Evolutionary conservation across 768 basidiomycete genomes (phyloP).

Genomic region (Calocybe gangraenosa): DNA sequence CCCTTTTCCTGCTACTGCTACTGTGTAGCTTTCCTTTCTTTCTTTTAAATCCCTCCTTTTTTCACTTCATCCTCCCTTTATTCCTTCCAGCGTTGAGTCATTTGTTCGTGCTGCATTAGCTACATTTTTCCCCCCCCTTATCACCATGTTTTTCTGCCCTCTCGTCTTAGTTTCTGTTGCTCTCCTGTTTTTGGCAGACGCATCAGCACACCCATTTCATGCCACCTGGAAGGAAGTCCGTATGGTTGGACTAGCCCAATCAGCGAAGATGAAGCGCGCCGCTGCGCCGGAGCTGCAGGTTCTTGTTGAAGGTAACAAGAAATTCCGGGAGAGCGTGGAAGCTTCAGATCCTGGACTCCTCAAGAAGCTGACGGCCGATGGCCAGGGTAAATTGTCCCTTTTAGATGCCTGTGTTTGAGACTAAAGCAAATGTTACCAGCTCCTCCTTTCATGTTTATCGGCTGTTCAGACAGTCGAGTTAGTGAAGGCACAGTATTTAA

Average conservation of each 20-base stretch:
- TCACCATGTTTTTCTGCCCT: constrained; percentile 1
- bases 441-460: constrained; percentile 20
- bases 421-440: not conserved
- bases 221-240: not conserved
- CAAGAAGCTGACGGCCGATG: constrained; percentile 25
- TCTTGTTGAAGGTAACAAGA: constrained; percentile 27
- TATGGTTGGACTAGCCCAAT: constrained; percentile 17
- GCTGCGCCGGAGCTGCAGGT: constrained; percentile 19
- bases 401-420: not conserved
- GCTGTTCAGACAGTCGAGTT: constrained; percentile 21
- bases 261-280: constrained; percentile 7
- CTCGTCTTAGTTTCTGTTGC: constrained; percentile 1
- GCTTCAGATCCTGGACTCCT: constrained; percentile 23
- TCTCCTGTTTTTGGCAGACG: constrained; percentile 1
- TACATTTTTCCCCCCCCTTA: not conserved
- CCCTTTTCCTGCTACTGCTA: constrained; percentile 2
- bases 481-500: constrained; percentile 21
- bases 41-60: not conserved
- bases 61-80: not conserved
- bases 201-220: constrained; percentile 2
- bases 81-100: not conserved
- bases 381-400: constrained; percentile 24
- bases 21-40: constrained; percentile 6
- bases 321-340: constrained; percentile 24
- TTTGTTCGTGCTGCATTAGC: not conserved